A percentile compares a stretch with the other conserved stretches of the same genome.
Evolutionary conservation across 371 early-diverging fungal genomes (phyloP).

Genomic region (Phascolomyces articulosus): DNA sequence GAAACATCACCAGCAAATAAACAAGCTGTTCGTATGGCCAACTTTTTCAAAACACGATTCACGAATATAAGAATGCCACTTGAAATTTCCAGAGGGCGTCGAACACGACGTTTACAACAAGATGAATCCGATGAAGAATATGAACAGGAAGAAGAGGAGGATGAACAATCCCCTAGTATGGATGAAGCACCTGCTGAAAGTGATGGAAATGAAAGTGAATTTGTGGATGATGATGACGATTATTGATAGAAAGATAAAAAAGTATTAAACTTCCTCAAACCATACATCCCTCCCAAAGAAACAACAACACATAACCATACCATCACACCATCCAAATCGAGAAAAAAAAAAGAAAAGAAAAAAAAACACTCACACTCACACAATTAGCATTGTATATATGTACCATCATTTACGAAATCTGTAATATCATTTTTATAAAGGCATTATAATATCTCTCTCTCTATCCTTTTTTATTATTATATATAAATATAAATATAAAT

Average conservation of each 20-base stretch:
- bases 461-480: too few relatives aligned
- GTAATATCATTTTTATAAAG: slow-evolving; percentile 6
- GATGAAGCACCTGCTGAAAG: slow-evolving; percentile 38
- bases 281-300: background rate
- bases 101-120: slow-evolving; percentile 27
- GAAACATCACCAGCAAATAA: slow-evolving; percentile 61
- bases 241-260: slow-evolving; percentile 14
- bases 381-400: slow-evolving; percentile 6
- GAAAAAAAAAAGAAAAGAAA: too few relatives aligned
- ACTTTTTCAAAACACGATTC: slow-evolving; percentile 54
- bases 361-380: too few relatives aligned
- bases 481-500: too few relatives aligned
- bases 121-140: slow-evolving; percentile 53
- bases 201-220: slow-evolving; percentile 27
- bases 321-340: too few relatives aligned
- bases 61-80: slow-evolving; percentile 53
- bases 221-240: slow-evolving; percentile 41
- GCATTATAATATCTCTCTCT: slow-evolving; percentile 1
- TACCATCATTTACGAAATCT: background rate
- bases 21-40: slow-evolving; percentile 61
- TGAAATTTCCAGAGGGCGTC: slow-evolving; percentile 25
- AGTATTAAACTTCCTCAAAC: too few relatives aligned
- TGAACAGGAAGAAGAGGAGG: slow-evolving; percentile 34
- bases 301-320: background rate
- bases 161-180: slow-evolving; percentile 30